A percentile compares a stretch with the other conserved stretches of the same genome.
Conservation (phyloP, 345 rosid genomes). For the Dimocarpus longan region DNA sequence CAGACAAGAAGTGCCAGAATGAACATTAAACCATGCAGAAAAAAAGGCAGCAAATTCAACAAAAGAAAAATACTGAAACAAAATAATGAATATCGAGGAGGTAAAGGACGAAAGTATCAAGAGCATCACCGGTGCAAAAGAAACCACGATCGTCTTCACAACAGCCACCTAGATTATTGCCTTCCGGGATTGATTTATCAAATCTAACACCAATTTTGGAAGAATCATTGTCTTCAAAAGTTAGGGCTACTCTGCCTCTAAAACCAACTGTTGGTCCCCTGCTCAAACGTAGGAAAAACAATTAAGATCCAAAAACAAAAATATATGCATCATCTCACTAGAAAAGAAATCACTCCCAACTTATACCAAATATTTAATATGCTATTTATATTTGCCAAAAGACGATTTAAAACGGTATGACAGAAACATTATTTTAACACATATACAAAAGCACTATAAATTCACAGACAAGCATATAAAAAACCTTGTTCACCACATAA, state of each 20-base stretch:
- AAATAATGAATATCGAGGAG: not conserved
- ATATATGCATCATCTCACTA: not conserved
- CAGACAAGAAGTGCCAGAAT: conserved; percentile 18
- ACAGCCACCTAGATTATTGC: conserved; percentile 91
- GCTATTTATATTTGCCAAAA: not conserved
- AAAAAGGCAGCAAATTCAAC: not conserved
- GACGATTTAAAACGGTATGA: not conserved
- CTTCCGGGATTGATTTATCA: conserved; percentile 80
- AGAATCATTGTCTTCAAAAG: conserved; percentile 85
- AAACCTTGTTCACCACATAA: not conserved
- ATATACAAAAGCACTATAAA: not conserved
- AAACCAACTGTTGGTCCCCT: conserved; percentile 84
- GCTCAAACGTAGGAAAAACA: conserved; percentile 5
- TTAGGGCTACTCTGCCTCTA: conserved; percentile 90
- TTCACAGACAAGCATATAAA: not conserved
- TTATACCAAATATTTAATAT: not conserved
- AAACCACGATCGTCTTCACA: conserved; percentile 94
- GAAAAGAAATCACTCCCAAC: not conserved
- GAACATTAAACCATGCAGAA: not conserved
- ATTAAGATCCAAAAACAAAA: not conserved
- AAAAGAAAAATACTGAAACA: not conserved
- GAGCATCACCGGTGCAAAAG: conserved; percentile 78
- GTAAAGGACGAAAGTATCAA: not conserved
- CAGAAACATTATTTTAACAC: not conserved
- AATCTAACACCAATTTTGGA: conserved; percentile 96